phyloP scores from a whole-genome alignment of 768 basidiomycete genomes.

The Psilocybe sp. region DNA sequence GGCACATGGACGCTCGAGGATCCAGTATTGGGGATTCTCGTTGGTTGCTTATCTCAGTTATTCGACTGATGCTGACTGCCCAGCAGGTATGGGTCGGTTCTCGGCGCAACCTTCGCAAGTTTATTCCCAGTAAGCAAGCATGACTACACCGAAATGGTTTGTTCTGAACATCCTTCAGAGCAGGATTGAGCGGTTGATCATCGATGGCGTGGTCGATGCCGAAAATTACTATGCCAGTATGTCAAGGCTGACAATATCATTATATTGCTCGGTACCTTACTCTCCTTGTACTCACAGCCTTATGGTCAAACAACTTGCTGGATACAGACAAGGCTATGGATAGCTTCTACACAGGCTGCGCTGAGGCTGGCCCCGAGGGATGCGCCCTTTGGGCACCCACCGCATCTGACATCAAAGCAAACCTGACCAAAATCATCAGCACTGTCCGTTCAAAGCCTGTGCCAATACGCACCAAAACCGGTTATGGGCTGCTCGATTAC shows the following conservation, averaged over 20 bases:
- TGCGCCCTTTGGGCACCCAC: constrained; percentile 37
- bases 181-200: constrained; percentile 30
- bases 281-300: constrained; percentile 14
- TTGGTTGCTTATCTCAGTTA: constrained; percentile 8
- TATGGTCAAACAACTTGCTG: constrained; percentile 30
- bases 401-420: constrained; percentile 26
- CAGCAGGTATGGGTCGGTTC: constrained; percentile 22
- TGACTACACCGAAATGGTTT: not conserved
- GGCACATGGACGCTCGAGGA: constrained; percentile 28
- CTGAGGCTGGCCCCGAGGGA: constrained; percentile 27
- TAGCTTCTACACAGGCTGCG: constrained; percentile 32
- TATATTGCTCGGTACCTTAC: too few relatives aligned
- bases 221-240: constrained; percentile 36
- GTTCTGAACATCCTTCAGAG: constrained; percentile 17
- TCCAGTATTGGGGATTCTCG: constrained; percentile 34
- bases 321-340: constrained; percentile 33
- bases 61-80: not conserved
- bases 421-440: constrained; percentile 29
- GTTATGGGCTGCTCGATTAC: constrained; percentile 37
- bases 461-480: constrained; percentile 23
- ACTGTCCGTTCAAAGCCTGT: constrained; percentile 25
- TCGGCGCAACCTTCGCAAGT: constrained; percentile 31
- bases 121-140: constrained; percentile 33
- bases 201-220: constrained; percentile 37
- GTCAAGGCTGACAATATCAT: too few relatives aligned